Base-by-base conservation (phyloP, 2,329 filamentous ascomycete genomes). In the Bretziella fagacearum region DNA sequence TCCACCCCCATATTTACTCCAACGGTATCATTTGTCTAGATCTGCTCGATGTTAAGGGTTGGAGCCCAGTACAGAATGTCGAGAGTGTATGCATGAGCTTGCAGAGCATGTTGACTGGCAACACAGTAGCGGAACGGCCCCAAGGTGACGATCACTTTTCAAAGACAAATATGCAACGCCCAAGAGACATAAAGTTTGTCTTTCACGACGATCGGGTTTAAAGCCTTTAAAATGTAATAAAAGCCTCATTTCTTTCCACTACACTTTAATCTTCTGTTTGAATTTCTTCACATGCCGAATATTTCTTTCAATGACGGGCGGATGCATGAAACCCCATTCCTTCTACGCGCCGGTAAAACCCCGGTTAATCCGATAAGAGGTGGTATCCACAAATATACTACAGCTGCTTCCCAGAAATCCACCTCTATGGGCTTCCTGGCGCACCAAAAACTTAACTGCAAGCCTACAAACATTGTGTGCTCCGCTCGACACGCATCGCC, bases 11-110 rank as follows among this genome's bases (percentile, higher is more conserved):
- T 65, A 84, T 98, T 62, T 98, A 98, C 67, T 91, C 83, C 56
- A 98, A 98, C 63, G 91, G 91, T 56, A 94, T 96, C 62, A 98
- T 98, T 59, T 98, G 91, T 58, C 80, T 98, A 42, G 91, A 98
- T 56, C 74, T 98, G 1, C 77, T 98, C 6, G 85, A 85, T 45
- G 69, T 74, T 7, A 79, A 85, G 53, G 91, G 91, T 48, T 98
- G 91, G 91, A 91, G 82, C 41, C 91, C 91, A 0, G 89, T 98
- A 0, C 91, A 98, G 60, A 95, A 89, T 50, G 91, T 95, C 6
- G 89, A 96, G 67, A 93, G 83, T 57, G 79, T 98, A 22, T 95
- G 86, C 67, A 91, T 98, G 75, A 93, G 85, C 62, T 74, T 98
- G 47, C 91, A 98, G 65, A 94, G 85, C 66, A 98, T 98, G 91